Evolutionary conservation across 2,329 filamentous ascomycete genomes (phyloP), one percentile per base, ranked within the genome.

Genomic region (Arthrobotrys megalospora): DNA sequence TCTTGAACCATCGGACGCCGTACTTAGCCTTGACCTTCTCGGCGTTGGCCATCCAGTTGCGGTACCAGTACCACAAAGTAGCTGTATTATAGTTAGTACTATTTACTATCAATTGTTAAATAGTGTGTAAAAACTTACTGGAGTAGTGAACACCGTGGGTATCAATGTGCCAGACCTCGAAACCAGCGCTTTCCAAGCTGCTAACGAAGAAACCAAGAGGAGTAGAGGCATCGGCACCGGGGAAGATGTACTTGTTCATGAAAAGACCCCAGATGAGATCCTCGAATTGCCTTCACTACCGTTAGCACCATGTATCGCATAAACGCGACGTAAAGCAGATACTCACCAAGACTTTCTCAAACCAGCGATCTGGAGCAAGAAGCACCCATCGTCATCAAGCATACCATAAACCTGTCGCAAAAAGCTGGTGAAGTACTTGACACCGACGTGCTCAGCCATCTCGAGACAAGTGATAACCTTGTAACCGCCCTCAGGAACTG

Each of bases 231-330:
- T 98, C 96, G 64, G 96, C 96, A 84, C 96, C 96, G 38, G 94
- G 96, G 89, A 98, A 98, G 85, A 98, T 89, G 86, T 98, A 97
- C 88, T 97, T 97, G 91, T 98, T 98, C 94, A 98, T 97, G 89
- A 97, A 98, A 55, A 98, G 89, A 84, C 96, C 96, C 96, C 96
- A 98, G 85, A 95, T 92, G 64, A 97, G 89, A 86, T 98, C 95
- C 88, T 98, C 76, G 66, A 71, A 79, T 77, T 76, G 65, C 64
- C 69, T 71, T 60, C 12, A 80, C 43, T 62, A 53, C 64, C 16
- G 41, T 48, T 32, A 53, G 63, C 38, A 45, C 32, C 47, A 24
- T 34, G 38, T 60, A 60, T 24, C 11, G 32, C 8, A 55, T 21
- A 53, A 38, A 16, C 75, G 48, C 58, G 77, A 28, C 68, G 52